These are phyloP conservation scores for Cucumis variabilis DNA, from an alignment of 331 rosid genomes.

Conservation along the genomic window DNA sequence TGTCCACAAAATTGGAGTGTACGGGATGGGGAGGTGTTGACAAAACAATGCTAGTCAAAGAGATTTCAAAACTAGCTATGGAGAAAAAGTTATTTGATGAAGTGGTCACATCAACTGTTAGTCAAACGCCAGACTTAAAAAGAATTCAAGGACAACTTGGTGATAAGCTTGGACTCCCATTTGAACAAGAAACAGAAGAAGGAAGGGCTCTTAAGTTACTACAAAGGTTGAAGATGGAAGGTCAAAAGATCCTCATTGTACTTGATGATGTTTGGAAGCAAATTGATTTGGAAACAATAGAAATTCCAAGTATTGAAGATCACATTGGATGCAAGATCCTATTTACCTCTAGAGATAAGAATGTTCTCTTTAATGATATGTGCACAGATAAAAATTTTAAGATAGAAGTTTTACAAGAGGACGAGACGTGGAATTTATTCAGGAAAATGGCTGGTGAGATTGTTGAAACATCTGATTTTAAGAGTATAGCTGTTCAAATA, in stretches of 20 bases:
- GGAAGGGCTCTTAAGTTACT: not conserved
- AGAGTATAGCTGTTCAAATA: not conserved
- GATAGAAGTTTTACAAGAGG: no score
- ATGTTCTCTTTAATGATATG: not conserved
- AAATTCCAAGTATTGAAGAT: not conserved
- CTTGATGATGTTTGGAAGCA: not conserved
- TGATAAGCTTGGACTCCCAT: not conserved
- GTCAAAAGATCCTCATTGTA: not conserved
- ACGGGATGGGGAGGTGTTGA: conserved; percentile 32
- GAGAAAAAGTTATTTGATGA: not conserved
- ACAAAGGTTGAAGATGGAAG: not conserved
- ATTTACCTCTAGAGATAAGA: not conserved
- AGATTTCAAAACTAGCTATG: not conserved
- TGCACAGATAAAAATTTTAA: no score
- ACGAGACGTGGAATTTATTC: no score
- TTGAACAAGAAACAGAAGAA: not conserved
- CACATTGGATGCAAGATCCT: not conserved
- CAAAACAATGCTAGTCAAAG: not conserved
- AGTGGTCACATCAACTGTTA: not conserved
- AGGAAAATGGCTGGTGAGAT: not conserved
- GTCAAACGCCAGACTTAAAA: not conserved
- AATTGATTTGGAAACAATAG: not conserved
- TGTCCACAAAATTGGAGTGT: conserved; percentile 11
- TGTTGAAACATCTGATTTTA: not conserved
- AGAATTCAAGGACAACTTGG: not conserved